Percentiles rank a stretch among this genome's conserved stretches.
Conservation (phyloP, 2,329 filamentous ascomycete species). For the Juglanconis oblonga region DNA sequence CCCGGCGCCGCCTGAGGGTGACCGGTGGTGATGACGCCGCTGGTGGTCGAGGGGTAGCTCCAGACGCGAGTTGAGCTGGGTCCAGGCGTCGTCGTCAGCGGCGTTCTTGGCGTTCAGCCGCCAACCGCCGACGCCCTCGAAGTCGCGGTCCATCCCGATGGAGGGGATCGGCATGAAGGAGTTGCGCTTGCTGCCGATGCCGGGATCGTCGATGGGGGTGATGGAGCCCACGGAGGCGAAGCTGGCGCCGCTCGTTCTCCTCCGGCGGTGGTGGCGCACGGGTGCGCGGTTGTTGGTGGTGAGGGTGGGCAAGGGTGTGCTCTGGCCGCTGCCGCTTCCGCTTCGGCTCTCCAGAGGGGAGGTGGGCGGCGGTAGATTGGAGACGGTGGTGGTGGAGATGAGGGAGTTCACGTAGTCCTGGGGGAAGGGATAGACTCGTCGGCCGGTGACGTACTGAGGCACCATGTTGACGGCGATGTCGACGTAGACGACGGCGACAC, state of each 20-base stretch:
- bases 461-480: constrained; percentile 59
- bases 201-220: constrained; percentile 29
- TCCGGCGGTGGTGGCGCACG: constrained; percentile 17
- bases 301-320: constrained; percentile 10
- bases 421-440: constrained; percentile 27
- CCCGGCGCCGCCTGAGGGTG: constrained; percentile 33
- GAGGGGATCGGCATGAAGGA: constrained; percentile 37
- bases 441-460: constrained; percentile 49
- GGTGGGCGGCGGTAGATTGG: constrained; percentile 19
- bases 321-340: constrained; percentile 4
- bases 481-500: constrained; percentile 60
- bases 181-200: constrained; percentile 18
- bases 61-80: constrained; percentile 49
- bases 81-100: constrained; percentile 46
- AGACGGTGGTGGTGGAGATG: constrained; percentile 20
- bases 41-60: constrained; percentile 44
- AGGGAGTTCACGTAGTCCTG: constrained; percentile 5
- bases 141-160: constrained; percentile 53
- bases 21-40: constrained; percentile 40
- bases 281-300: constrained; percentile 9
- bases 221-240: constrained; percentile 29
- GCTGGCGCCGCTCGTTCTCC: constrained; percentile 27
- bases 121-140: constrained; percentile 60
- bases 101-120: constrained; percentile 42
- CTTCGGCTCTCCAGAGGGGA: constrained; percentile 4